A percentile compares a stretch with the other conserved stretches of the same genome.
Evolutionary conservation across 306 rosid species (phyloP).

Genomic region (Fagus sylvatica): DNA sequence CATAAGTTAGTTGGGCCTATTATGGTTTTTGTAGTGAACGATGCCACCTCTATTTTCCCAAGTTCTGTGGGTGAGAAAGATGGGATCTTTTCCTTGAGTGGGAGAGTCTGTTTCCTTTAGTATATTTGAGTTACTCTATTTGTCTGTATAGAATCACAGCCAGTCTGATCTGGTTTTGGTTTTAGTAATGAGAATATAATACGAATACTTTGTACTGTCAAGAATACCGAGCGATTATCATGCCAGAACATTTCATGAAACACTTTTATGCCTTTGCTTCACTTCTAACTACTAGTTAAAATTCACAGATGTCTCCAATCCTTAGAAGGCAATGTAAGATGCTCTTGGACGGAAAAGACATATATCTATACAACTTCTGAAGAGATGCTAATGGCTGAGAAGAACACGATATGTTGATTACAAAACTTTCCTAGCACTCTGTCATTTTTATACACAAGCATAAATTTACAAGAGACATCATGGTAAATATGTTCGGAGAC

Average conservation of each 20-base stretch:
- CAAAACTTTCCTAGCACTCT: conserved; percentile 66
- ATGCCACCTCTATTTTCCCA: too few species aligned
- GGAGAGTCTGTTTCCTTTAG: too few species aligned
- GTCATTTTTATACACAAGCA: conserved; percentile 46
- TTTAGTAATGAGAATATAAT: neutral
- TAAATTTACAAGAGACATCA: conserved; percentile 53
- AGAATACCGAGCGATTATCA: neutral
- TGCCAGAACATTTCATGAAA: neutral
- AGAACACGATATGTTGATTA: conserved; percentile 45
- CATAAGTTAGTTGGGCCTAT: too few species aligned
- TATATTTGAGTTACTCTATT: too few species aligned
- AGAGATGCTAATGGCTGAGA: conserved; percentile 24
- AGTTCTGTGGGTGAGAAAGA: too few species aligned
- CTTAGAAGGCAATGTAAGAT: conserved; percentile 12
- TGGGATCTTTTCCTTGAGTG: too few species aligned
- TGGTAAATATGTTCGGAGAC: conserved; percentile 54
- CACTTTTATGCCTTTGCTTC: neutral
- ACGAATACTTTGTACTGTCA: neutral
- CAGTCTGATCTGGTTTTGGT: neutral
- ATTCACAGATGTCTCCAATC: conserved; percentile 7
- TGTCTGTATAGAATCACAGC: too few species aligned
- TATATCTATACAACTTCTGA: conserved; percentile 50
- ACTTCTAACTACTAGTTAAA: conserved; percentile 9
- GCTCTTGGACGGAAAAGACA: conserved; percentile 21
- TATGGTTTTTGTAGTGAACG: too few species aligned